Evolutionary conservation across 306 rosid genomes (phyloP).

Genomic region (Rosa multiflora): DNA sequence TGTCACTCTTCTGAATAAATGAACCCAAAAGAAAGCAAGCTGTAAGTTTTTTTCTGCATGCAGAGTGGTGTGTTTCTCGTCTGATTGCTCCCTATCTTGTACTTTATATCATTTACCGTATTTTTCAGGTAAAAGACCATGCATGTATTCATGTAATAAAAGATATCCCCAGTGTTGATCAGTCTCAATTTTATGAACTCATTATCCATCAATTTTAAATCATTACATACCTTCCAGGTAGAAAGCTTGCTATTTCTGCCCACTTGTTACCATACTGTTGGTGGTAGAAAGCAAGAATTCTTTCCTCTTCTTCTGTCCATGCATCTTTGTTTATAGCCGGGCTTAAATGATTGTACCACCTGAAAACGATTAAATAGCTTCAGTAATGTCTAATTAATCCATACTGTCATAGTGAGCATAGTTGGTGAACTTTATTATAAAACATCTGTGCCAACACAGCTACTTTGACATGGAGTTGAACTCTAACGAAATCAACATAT

Average conservation of each 20-base stretch:
- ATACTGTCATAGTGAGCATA: neutral
- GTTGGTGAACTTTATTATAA: neutral
- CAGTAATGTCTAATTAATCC: neutral
- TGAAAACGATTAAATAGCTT: slow-evolving; percentile 25
- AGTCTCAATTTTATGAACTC: neutral
- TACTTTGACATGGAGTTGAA: neutral
- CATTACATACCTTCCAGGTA: slow-evolving; percentile 68
- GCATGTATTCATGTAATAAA: too few species aligned
- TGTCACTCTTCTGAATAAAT: neutral
- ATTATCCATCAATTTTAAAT: neutral
- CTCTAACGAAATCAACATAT: neutral
- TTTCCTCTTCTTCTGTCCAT: slow-evolving; percentile 61
- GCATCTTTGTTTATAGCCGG: slow-evolving; percentile 52
- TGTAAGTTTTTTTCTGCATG: too few species aligned
- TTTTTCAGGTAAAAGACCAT: too few species aligned
- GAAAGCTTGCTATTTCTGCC: slow-evolving; percentile 64
- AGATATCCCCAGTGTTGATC: neutral
- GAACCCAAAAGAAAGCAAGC: too few species aligned
- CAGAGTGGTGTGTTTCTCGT: too few species aligned
- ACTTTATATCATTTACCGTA: too few species aligned
- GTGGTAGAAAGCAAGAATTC: slow-evolving; percentile 41
- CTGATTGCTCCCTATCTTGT: too few species aligned
- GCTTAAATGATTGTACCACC: slow-evolving; percentile 68
- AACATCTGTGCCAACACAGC: neutral
- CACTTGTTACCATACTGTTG: slow-evolving; percentile 57